Evolutionary conservation across 1,139 yeast genomes (phyloP).

Genomic region (Yarrowia galli): DNA sequence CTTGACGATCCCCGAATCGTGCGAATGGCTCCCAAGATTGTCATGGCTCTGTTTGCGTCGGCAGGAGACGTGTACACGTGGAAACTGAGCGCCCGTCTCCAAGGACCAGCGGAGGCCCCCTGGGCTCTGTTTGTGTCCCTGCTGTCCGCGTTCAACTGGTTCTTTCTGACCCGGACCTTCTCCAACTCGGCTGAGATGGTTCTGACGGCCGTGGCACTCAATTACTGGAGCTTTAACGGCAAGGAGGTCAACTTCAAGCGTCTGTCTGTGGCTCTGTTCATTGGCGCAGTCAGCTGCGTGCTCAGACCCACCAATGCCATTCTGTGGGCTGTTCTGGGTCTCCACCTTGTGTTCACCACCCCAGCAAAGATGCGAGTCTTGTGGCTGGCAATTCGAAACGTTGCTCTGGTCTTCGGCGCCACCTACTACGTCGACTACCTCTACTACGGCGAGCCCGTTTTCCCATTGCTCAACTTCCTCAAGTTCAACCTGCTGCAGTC

Average conservation of each 20-base stretch:
- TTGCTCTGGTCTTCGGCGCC: conserved; percentile 49
- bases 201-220: conserved; percentile 72
- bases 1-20: conserved; percentile 50
- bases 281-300: conserved; percentile 52
- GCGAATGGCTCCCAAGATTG: conserved; percentile 62
- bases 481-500: conserved; percentile 78
- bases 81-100: conserved; percentile 53
- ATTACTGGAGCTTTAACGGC: conserved; percentile 73
- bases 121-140: conserved; percentile 62
- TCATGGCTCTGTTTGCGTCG: conserved; percentile 75
- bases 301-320: conserved; percentile 85
- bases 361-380: conserved; percentile 42
- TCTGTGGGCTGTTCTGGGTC: conserved; percentile 73
- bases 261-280: conserved; percentile 43
- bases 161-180: conserved; percentile 79
- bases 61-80: conserved; percentile 71
- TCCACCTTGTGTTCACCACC: conserved; percentile 47
- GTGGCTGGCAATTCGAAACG: conserved; percentile 45
- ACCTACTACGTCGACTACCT: conserved; percentile 61
- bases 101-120: conserved; percentile 54
- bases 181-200: conserved; percentile 83
- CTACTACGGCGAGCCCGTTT: conserved; percentile 63
- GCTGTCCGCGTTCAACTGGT: conserved; percentile 84
- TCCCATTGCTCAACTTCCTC: conserved; percentile 74
- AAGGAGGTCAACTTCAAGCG: conserved; percentile 39